phyloP scores from a whole-genome alignment of 2,329 filamentous ascomycete genomes.

The Grosmannia penicillata region DNA sequence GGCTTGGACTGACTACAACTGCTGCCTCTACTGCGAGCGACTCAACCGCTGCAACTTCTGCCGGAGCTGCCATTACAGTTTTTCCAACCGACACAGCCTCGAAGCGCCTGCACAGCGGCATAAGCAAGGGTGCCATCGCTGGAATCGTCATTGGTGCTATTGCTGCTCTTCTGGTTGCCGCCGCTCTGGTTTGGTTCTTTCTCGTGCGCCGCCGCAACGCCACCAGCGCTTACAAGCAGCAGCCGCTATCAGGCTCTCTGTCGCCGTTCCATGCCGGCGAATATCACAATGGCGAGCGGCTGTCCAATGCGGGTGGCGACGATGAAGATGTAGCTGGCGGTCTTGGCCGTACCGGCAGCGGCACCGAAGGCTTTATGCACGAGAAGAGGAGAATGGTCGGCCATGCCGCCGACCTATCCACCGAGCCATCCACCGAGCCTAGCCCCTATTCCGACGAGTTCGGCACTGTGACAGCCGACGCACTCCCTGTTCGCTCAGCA shows the following conservation, averaged over 20 bases:
- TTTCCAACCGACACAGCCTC: too few species aligned
- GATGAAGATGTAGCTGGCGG: neutral
- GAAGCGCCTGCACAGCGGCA: constrained; percentile 7
- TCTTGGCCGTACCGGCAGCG: too few species aligned
- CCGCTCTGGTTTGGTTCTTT: constrained; percentile 25
- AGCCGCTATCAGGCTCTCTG: constrained; percentile 9
- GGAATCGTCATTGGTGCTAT: constrained; percentile 30
- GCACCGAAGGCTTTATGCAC: too few species aligned
- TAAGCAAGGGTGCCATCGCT: constrained; percentile 27
- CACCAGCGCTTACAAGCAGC: constrained; percentile 9
- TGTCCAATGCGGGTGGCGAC: neutral
- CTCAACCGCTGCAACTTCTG: neutral
- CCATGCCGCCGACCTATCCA: too few species aligned
- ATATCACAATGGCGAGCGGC: too few species aligned
- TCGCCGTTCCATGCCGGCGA: constrained; percentile 15
- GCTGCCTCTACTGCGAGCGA: neutral
- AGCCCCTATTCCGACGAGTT: too few species aligned
- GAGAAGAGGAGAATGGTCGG: too few species aligned
- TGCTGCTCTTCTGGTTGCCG: constrained; percentile 22
- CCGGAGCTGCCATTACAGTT: too few species aligned
- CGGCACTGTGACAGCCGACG: too few species aligned
- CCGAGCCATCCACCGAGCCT: too few species aligned
- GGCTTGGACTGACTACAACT: too few species aligned
- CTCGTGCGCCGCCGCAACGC: constrained; percentile 23
- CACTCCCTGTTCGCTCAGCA: too few species aligned